These are phyloP conservation scores for Rhizomucor miehei DNA, from an alignment of 371 early-diverging fungal species.

Conservation along the genomic window DNA sequence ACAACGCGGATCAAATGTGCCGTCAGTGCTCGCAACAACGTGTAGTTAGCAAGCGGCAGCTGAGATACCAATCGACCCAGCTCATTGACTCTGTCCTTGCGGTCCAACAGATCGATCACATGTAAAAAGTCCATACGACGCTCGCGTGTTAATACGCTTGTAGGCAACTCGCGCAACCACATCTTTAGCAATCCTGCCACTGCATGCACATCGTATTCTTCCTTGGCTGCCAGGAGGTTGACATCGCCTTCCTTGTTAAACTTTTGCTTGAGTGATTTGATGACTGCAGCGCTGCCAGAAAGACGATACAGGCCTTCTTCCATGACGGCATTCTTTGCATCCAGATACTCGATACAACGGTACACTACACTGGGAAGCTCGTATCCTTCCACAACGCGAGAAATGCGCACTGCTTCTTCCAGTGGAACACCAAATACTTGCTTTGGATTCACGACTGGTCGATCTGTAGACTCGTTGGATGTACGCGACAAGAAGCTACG, in stretches of 20 bases:
- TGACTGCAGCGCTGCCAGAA: conserved; percentile 72
- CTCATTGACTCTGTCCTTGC: conserved; percentile 58
- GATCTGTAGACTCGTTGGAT: conserved; percentile 12
- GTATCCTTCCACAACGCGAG: conserved; percentile 69
- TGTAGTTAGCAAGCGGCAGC: conserved; percentile 62
- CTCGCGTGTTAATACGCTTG: conserved; percentile 71
- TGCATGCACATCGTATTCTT: conserved; percentile 74
- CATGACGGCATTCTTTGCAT: conserved; percentile 69
- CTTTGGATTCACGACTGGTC: conserved; percentile 16
- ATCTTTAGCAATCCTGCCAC: conserved; percentile 85
- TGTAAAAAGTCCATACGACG: conserved; percentile 66
- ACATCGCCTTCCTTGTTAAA: conserved; percentile 79
- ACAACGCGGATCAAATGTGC: conserved; percentile 67
- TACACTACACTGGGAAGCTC: conserved; percentile 89
- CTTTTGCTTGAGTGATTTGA: conserved; percentile 71
- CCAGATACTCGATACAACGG: conserved; percentile 94
- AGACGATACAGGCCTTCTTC: conserved; percentile 97
- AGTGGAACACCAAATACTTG: conserved; percentile 75
- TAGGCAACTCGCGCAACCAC: conserved; percentile 78
- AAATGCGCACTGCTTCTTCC: conserved; percentile 62
- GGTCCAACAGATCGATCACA: conserved; percentile 62
- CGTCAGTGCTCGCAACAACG: conserved; percentile 57
- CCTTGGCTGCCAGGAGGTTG: conserved; percentile 49
- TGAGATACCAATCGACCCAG: conserved; percentile 54
- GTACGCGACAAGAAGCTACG: conserved; percentile 24